A percentile compares a stretch with the other conserved stretches of the same genome.
phyloP scores from a whole-genome alignment of 2,329 filamentous ascomycete genomes.

The Laburnicola sp. region DNA sequence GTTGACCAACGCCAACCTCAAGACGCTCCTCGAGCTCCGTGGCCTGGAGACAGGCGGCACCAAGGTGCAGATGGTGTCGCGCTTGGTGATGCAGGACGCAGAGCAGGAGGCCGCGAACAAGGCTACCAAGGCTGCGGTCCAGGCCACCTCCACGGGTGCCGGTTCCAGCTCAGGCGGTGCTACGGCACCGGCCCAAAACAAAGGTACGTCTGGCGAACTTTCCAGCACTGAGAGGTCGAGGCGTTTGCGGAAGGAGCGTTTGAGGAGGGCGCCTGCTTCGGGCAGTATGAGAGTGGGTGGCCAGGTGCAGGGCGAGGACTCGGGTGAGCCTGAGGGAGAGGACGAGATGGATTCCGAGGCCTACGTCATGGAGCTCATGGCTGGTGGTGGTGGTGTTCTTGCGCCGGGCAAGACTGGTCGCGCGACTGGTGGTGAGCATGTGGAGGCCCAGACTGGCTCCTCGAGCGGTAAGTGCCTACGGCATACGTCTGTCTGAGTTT shows the following conservation, averaged over 20 bases:
- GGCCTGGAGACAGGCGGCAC: conserved; percentile 50
- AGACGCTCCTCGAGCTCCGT: conserved; percentile 72
- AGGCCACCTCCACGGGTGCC: not conserved
- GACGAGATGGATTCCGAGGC: not conserved
- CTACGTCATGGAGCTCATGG: not conserved
- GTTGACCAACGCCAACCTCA: conserved; percentile 76
- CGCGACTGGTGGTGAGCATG: not conserved
- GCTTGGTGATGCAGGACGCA: conserved; percentile 9
- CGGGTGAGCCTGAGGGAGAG: not conserved
- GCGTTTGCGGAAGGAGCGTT: not conserved
- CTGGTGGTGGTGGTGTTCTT: not conserved
- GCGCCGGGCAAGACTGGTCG: not conserved
- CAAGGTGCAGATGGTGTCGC: conserved; percentile 8
- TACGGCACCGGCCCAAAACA: not conserved
- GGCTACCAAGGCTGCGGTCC: not conserved
- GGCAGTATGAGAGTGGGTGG: not conserved
- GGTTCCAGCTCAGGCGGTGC: not conserved
- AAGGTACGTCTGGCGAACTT: not conserved
- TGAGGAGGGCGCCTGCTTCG: not conserved
- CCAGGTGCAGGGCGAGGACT: not conserved
- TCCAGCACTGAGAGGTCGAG: not conserved
- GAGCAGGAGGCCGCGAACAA: not conserved
- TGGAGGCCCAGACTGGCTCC: not conserved
- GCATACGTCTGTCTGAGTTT: too few relatives aligned
- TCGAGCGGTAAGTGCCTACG: not conserved